A percentile compares a stretch with the other conserved stretches of the same genome.
Evolutionary conservation across 768 basidiomycete genomes (phyloP).

Genomic region (Psilocybe sp.): DNA sequence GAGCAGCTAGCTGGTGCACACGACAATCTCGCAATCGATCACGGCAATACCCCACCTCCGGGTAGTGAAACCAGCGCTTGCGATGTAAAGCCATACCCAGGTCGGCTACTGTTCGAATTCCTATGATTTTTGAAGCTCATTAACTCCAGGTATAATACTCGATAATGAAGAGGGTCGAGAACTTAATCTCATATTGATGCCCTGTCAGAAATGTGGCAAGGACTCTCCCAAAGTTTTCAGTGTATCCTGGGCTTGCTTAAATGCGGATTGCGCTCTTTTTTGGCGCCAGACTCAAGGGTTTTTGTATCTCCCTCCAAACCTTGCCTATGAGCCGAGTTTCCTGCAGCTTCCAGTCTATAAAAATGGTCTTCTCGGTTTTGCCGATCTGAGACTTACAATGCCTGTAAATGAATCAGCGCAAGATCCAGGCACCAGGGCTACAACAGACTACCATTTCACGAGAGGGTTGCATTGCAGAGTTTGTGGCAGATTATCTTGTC

Average conservation of each 20-base stretch:
- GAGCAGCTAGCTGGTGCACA: too few species aligned
- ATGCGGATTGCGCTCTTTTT: slow-evolving; percentile 53
- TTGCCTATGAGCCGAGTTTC: slow-evolving; percentile 51
- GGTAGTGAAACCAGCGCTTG: too few species aligned
- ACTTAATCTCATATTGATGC: neutral
- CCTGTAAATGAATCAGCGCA: slow-evolving; percentile 18
- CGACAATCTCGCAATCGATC: too few species aligned
- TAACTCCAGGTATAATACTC: neutral
- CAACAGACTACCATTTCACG: slow-evolving; percentile 53
- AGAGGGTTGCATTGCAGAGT: slow-evolving; percentile 66
- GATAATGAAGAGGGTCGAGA: neutral
- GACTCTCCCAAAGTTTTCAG: slow-evolving; percentile 53
- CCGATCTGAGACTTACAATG: slow-evolving; percentile 34
- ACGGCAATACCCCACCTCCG: too few species aligned
- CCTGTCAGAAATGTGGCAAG: slow-evolving; percentile 42
- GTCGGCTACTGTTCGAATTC: neutral
- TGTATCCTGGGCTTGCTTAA: slow-evolving; percentile 62
- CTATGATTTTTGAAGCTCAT: neutral
- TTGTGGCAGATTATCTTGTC: slow-evolving; percentile 74
- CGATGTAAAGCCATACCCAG: too few species aligned
- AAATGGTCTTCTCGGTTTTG: slow-evolving; percentile 30
- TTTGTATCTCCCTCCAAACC: slow-evolving; percentile 24
- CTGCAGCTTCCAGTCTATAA: slow-evolving; percentile 32
- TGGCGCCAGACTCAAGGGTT: slow-evolving; percentile 36
- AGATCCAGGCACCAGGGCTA: slow-evolving; percentile 29